phyloP scores from a whole-genome alignment of 1,284 basidiomycete genomes.

The Microbotryum silenes-acaulis region DNA sequence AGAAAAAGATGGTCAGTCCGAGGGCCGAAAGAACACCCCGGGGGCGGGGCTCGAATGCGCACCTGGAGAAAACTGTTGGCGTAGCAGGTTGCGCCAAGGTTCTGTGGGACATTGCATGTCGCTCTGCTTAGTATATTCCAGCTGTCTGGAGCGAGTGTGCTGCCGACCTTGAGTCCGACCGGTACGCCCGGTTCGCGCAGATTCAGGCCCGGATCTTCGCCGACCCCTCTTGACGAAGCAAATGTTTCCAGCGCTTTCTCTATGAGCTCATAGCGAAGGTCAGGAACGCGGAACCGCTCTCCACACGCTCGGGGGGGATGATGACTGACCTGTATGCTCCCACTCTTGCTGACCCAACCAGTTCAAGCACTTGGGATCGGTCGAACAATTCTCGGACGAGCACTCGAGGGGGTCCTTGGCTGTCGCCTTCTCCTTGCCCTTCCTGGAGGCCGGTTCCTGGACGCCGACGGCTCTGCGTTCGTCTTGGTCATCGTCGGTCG shows the following conservation, averaged over 20 bases:
- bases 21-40: conserved; percentile 10
- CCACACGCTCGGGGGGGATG: too few species aligned
- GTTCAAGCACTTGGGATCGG: conserved; percentile 73
- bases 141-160: not conserved
- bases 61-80: conserved; percentile 83
- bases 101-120: conserved; percentile 46
- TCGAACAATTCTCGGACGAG: conserved; percentile 56
- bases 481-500: conserved; percentile 4
- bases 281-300: not conserved
- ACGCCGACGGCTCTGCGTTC: not conserved
- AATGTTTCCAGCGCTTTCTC: conserved; percentile 52
- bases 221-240: conserved; percentile 50
- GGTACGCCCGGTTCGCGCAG: conserved; percentile 53
- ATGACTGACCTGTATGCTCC: conserved; percentile 51
- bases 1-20: conserved; percentile 3
- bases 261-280: conserved; percentile 9
- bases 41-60: conserved; percentile 19
- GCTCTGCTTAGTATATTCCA: conserved; percentile 13
- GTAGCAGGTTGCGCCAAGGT: conserved; percentile 70
- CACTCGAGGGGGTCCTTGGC: conserved; percentile 43
- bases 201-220: conserved; percentile 48
- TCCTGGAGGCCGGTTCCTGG: not conserved
- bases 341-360: conserved; percentile 70
- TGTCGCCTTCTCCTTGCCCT: conserved; percentile 8
- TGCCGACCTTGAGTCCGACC: conserved; percentile 64